A percentile compares a stretch with the other conserved stretches of the same genome.
Conservation (phyloP, 2,329 filamentous ascomycete species). For the Xylaria hypoxylon region DNA sequence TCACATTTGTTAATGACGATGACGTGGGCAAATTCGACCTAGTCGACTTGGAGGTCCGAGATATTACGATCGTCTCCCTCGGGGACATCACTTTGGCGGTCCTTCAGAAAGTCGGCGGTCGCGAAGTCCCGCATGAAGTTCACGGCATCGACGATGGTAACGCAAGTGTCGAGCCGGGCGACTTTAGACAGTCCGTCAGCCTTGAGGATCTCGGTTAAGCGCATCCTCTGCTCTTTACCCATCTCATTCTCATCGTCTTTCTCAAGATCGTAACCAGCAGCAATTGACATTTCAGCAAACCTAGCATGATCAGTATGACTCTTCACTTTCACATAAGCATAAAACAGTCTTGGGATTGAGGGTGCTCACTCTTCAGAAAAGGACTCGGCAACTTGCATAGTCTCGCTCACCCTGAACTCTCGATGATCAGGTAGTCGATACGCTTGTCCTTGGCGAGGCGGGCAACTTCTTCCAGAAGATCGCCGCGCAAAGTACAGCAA, state of each 20-base stretch:
- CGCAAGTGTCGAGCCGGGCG: constrained; percentile 75
- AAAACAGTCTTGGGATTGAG: constrained; percentile 74
- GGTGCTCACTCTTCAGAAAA: constrained; percentile 55
- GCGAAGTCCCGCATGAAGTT: constrained; percentile 79
- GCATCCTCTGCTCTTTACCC: constrained; percentile 42
- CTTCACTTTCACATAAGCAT: constrained; percentile 78
- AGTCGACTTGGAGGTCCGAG: constrained; percentile 80
- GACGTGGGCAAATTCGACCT: constrained; percentile 82
- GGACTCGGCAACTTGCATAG: constrained; percentile 41
- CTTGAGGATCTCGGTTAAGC: constrained; percentile 46
- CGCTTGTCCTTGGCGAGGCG: constrained; percentile 69
- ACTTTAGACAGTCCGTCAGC: constrained; percentile 74
- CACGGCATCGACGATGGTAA: constrained; percentile 79
- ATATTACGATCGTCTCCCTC: constrained; percentile 79
- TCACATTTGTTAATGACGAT: constrained; percentile 78
- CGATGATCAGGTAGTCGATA: constrained; percentile 65
- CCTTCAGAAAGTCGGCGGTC: constrained; percentile 74
- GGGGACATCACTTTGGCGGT: constrained; percentile 69
- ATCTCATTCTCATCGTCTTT: constrained; percentile 43
- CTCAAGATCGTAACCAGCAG: constrained; percentile 48
- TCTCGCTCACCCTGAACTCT: constrained; percentile 41
- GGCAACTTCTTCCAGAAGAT: constrained; percentile 76
- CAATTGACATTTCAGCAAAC: constrained; percentile 49
- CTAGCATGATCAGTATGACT: constrained; percentile 52
- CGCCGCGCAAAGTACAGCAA: constrained; percentile 79